Evolutionary conservation across 768 basidiomycete species (phyloP).

Genomic region (Trametes cingulata): DNA sequence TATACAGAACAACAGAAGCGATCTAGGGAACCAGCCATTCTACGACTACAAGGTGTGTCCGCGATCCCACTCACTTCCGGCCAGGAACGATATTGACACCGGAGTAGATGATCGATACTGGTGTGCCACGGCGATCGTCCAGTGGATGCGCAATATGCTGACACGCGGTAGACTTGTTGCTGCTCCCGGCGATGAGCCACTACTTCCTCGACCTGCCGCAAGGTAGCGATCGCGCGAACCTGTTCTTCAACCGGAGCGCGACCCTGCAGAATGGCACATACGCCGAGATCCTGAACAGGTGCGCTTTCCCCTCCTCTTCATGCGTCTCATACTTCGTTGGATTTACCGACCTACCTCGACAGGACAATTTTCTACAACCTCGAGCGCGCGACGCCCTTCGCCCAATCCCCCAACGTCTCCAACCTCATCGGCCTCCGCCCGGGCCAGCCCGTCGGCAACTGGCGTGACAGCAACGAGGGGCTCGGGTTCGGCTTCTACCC

Average conservation of each 20-base stretch:
- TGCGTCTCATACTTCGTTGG: background rate
- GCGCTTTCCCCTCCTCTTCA: background rate
- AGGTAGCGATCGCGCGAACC: constrained; percentile 36
- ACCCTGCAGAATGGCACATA: constrained; percentile 46
- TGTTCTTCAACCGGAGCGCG: constrained; percentile 37
- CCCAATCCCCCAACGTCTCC: constrained; percentile 27
- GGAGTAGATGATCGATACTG: constrained; percentile 3
- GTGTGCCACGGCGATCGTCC: background rate
- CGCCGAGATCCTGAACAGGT: constrained; percentile 39
- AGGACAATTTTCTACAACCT: constrained; percentile 42
- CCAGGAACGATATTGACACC: constrained; percentile 16
- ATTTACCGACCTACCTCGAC: background rate
- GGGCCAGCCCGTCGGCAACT: constrained; percentile 44
- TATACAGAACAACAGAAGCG: constrained; percentile 37
- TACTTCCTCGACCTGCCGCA: constrained; percentile 47
- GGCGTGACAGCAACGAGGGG: constrained; percentile 46
- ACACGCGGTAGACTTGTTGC: constrained; percentile 34
- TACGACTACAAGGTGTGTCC: constrained; percentile 39
- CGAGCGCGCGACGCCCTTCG: constrained; percentile 41
- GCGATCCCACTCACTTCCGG: too few relatives aligned
- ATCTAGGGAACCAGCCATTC: constrained; percentile 42
- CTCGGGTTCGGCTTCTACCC: constrained; percentile 45
- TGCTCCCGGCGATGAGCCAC: constrained; percentile 43
- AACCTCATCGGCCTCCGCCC: constrained; percentile 42
- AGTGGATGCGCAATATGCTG: background rate